These are phyloP conservation scores for Lathyrus tuberosus DNA, from an alignment of 306 rosid genomes.

Conservation along the genomic window DNA sequence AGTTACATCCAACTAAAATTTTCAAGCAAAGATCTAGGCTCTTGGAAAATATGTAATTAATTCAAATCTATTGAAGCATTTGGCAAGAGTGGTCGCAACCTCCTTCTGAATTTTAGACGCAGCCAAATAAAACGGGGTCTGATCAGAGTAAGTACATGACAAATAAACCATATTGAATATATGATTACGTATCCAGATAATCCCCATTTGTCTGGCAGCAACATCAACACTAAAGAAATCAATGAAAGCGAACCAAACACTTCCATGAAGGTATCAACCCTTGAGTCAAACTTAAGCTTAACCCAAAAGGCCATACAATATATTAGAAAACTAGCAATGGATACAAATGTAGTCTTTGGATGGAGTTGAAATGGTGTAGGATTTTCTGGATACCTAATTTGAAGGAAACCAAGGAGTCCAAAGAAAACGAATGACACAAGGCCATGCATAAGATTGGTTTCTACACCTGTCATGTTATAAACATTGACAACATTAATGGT, in stretches of 20 bases:
- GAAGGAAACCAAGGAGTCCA: too few species aligned
- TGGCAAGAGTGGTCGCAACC: constrained; percentile 4
- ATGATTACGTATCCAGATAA: background rate
- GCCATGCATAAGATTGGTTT: too few species aligned
- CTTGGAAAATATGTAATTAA: background rate
- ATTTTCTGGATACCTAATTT: background rate
- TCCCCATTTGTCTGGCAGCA: background rate
- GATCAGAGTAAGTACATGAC: background rate
- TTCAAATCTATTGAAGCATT: background rate
- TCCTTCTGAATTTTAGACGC: background rate
- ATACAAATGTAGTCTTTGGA: background rate
- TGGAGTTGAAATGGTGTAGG: constrained; percentile 10
- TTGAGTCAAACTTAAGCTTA: background rate
- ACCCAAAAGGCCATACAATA: background rate
- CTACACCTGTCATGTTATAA: too few species aligned
- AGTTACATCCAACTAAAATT: too few species aligned
- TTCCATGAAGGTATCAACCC: constrained; percentile 9
- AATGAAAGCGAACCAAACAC: constrained; percentile 18
- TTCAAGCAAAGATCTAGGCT: background rate
- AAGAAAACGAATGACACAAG: too few species aligned
- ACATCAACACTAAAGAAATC: background rate
- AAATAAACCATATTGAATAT: constrained; percentile 2
- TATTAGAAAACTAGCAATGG: constrained; percentile 1
- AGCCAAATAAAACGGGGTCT: background rate
- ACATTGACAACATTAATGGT: too few species aligned